These are phyloP conservation scores for Colletotrichum incanum DNA, from an alignment of 2,329 filamentous ascomycete species.

Conservation along the genomic window DNA sequence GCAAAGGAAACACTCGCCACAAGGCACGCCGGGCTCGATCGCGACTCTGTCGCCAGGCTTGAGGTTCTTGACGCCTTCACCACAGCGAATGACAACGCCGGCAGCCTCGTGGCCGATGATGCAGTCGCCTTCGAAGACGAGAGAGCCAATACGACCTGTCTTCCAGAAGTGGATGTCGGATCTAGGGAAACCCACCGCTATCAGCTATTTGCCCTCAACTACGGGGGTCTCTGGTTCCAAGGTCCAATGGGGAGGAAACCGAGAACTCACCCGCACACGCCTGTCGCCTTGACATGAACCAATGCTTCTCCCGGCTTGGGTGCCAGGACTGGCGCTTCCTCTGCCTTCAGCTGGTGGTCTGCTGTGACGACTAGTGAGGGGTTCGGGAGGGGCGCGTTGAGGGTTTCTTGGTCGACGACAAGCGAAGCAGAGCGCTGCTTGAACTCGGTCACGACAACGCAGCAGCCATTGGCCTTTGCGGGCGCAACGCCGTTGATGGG, in stretches of 20 bases:
- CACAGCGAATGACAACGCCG: constrained; percentile 71
- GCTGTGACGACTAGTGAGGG: constrained; percentile 73
- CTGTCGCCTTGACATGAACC: constrained; percentile 74
- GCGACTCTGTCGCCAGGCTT: constrained; percentile 76
- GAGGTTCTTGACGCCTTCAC: constrained; percentile 68
- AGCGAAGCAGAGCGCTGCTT: constrained; percentile 3
- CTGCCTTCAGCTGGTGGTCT: constrained; percentile 71
- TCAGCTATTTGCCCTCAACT: neutral
- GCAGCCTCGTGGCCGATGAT: constrained; percentile 78
- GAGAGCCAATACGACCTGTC: constrained; percentile 73
- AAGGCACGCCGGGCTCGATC: constrained; percentile 77
- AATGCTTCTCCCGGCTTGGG: constrained; percentile 70
- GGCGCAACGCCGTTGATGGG: constrained; percentile 17
- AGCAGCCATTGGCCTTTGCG: constrained; percentile 24
- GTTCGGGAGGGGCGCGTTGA: constrained; percentile 58
- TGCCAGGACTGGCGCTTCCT: constrained; percentile 70
- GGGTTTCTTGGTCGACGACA: constrained; percentile 30
- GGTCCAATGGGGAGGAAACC: neutral
- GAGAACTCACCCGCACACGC: constrained; percentile 71
- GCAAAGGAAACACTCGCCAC: constrained; percentile 73
- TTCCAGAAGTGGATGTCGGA: constrained; percentile 82
- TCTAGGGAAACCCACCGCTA: constrained; percentile 49
- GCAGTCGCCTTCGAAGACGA: constrained; percentile 75
- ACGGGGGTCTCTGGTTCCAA: neutral
- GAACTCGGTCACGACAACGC: constrained; percentile 19